Evolutionary conservation across 768 basidiomycete genomes (phyloP).

Genomic region (Rhodotorula sphaerocarpa): DNA sequence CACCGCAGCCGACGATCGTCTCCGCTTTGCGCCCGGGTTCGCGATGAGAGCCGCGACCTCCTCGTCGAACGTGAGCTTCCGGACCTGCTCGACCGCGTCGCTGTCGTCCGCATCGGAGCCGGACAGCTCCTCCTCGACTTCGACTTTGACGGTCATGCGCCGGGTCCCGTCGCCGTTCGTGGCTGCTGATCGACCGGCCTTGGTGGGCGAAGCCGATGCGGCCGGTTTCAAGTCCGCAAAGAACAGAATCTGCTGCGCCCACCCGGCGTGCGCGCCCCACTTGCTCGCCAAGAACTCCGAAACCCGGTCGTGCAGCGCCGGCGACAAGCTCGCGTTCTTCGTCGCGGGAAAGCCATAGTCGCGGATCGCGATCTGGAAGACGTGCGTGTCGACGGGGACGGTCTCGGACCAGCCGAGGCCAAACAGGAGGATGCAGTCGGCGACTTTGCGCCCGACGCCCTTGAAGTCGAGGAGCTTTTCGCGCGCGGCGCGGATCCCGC

Average conservation of each 20-base stretch:
- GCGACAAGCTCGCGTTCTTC: slow-evolving; percentile 59
- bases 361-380: slow-evolving; percentile 51
- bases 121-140: background rate
- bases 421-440: slow-evolving; percentile 57
- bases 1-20: background rate
- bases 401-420: slow-evolving; percentile 57
- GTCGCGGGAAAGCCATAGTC: slow-evolving; percentile 39
- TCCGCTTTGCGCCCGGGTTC: slow-evolving; percentile 16
- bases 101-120: background rate
- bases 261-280: slow-evolving; percentile 83
- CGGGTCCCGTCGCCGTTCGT: no score
- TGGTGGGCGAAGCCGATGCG: background rate
- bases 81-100: slow-evolving; percentile 9
- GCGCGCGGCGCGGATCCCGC: slow-evolving; percentile 46
- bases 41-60: slow-evolving; percentile 27
- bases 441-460: slow-evolving; percentile 93
- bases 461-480: slow-evolving; percentile 68
- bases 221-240: slow-evolving; percentile 30
- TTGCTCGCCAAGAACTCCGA: slow-evolving; percentile 53
- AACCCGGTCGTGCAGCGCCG: slow-evolving; percentile 67
- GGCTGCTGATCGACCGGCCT: background rate
- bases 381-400: slow-evolving; percentile 92
- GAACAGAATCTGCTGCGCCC: slow-evolving; percentile 58
- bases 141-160: background rate
- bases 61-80: slow-evolving; percentile 30